These are phyloP conservation scores for Candida sp. DNA, from an alignment of 1,139 yeast species.

Conservation along the genomic window DNA sequence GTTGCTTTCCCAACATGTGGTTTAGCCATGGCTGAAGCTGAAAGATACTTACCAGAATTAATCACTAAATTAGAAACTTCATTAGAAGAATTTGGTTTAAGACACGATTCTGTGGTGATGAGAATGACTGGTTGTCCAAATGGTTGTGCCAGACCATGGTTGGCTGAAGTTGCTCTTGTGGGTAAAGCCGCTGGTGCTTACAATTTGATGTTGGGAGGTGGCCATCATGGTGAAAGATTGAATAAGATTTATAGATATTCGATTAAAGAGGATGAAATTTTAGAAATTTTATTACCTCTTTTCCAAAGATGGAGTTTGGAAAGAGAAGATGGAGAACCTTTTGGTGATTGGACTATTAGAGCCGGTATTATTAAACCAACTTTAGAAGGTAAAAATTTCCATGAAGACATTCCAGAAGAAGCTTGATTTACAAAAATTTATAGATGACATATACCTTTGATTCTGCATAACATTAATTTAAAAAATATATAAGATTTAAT, in stretches of 20 bases:
- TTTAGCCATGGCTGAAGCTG: slow-evolving; percentile 98
- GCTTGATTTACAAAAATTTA: slow-evolving; percentile 30
- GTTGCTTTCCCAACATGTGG: slow-evolving; percentile 99
- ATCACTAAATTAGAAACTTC: slow-evolving; percentile 78
- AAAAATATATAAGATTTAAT: not conserved
- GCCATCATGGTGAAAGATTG: slow-evolving; percentile 89
- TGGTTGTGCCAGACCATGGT: slow-evolving; percentile 99
- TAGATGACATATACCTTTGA: not conserved
- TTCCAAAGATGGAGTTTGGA: slow-evolving; percentile 95
- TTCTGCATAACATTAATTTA: not conserved
- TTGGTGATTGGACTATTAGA: slow-evolving; percentile 92
- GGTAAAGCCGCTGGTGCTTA: slow-evolving; percentile 96
- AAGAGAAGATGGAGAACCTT: slow-evolving; percentile 87
- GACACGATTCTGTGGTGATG: slow-evolving; percentile 94
- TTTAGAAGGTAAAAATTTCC: slow-evolving; percentile 88
- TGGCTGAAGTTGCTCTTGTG: slow-evolving; percentile 92
- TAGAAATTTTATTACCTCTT: slow-evolving; percentile 73
- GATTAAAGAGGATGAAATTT: slow-evolving; percentile 85
- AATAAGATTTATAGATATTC: slow-evolving; percentile 90
- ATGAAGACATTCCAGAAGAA: slow-evolving; percentile 88
- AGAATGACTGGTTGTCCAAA: slow-evolving; percentile 99
- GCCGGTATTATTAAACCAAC: slow-evolving; percentile 86
- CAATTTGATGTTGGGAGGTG: slow-evolving; percentile 95
- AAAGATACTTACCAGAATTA: slow-evolving; percentile 86
- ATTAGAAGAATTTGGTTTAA: slow-evolving; percentile 86